A percentile compares a stretch with the other conserved stretches of the same genome.
Evolutionary conservation across 352 stramenopile species (phyloP).

Genomic region (Phytophthora sansomeana): DNA sequence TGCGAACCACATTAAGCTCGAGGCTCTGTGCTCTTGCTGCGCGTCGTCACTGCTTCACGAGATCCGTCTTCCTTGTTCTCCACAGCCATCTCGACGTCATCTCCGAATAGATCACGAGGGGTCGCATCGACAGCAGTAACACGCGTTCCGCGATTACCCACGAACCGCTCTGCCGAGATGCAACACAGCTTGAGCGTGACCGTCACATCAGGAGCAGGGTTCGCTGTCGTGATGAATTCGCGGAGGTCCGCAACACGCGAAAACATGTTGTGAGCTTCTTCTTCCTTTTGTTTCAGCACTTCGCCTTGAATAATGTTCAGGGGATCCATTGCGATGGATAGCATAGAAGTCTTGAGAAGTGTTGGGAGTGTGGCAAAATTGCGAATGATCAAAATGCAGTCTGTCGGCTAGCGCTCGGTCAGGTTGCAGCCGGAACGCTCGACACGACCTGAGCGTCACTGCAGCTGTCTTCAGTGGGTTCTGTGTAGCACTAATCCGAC

Average conservation of each 20-base stretch:
- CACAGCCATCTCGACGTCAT: too few relatives aligned
- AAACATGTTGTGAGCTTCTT: too few relatives aligned
- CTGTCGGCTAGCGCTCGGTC: neutral
- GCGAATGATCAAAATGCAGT: neutral
- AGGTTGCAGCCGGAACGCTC: neutral
- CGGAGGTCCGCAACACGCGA: too few relatives aligned
- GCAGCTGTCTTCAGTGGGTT: too few relatives aligned
- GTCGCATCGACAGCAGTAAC: constrained; percentile 3
- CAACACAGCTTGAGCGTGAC: constrained; percentile 10
- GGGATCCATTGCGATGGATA: too few relatives aligned
- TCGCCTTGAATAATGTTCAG: too few relatives aligned
- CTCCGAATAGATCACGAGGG: neutral
- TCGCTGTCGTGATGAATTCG: too few relatives aligned
- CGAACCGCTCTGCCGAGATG: neutral
- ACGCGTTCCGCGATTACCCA: neutral
- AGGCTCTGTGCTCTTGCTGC: neutral
- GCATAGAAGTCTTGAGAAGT: too few relatives aligned
- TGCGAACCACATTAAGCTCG: neutral
- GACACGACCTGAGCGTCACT: too few relatives aligned
- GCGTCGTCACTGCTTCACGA: neutral
- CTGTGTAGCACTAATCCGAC: too few relatives aligned
- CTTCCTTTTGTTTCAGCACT: too few relatives aligned
- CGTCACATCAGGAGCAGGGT: constrained; percentile 1
- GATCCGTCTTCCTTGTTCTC: neutral
- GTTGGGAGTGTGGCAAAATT: too few relatives aligned